These are phyloP conservation scores for Aspergillus coremiiformis DNA, from an alignment of 495 filamentous ascomycete genomes.

Conservation along the genomic window DNA sequence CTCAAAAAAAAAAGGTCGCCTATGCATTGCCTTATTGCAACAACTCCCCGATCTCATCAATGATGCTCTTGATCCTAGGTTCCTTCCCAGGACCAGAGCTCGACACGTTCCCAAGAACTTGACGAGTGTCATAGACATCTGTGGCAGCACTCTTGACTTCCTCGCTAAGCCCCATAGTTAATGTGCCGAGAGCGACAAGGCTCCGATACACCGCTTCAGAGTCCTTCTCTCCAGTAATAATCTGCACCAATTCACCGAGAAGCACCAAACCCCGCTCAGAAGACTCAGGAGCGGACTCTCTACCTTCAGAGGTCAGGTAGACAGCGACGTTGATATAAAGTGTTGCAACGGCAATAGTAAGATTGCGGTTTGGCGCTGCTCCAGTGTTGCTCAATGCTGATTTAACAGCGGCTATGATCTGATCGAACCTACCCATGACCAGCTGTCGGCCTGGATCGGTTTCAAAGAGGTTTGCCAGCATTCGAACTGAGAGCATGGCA, in stretches of 20 bases:
- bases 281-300: constrained; percentile 31
- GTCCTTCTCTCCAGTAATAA: constrained; percentile 59
- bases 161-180: constrained; percentile 41
- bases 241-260: constrained; percentile 54
- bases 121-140: constrained; percentile 40
- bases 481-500: constrained; percentile 76
- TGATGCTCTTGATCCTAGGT: constrained; percentile 42
- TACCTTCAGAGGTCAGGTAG: constrained; percentile 40
- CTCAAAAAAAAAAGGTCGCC: not conserved
- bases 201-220: constrained; percentile 76
- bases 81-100: constrained; percentile 38
- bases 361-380: constrained; percentile 61
- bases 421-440: constrained; percentile 50
- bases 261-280: constrained; percentile 52
- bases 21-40: constrained; percentile 14
- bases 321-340: constrained; percentile 81
- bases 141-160: constrained; percentile 44
- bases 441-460: constrained; percentile 62
- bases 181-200: constrained; percentile 75
- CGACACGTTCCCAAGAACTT: constrained; percentile 28
- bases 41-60: constrained; percentile 36
- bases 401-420: constrained; percentile 45
- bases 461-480: constrained; percentile 81
- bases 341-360: constrained; percentile 74
- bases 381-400: constrained; percentile 35